Evolutionary conservation across 2,329 filamentous ascomycete species (phyloP).

Genomic region (Colletotrichum melonis): DNA sequence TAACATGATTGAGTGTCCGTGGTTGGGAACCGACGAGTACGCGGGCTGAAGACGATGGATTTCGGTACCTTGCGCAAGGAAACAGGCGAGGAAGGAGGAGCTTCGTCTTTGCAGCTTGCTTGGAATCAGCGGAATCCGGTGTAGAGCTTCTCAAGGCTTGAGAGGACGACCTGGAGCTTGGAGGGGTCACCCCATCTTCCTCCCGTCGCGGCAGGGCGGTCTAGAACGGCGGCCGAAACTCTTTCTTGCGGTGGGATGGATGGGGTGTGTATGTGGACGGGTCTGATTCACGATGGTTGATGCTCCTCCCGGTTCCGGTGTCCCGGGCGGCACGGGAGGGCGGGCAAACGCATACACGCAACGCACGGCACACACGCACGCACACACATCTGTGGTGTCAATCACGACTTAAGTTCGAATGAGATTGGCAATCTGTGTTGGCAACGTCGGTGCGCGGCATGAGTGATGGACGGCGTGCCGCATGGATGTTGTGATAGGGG

Average conservation of each 20-base stretch:
- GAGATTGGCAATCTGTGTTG: conserved; percentile 11
- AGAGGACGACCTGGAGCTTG: neutral
- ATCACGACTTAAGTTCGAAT: neutral
- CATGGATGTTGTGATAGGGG: neutral
- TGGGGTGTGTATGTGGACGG: neutral
- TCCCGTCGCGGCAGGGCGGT: neutral
- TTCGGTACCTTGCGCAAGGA: neutral
- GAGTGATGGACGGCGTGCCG: neutral
- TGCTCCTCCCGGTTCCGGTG: conserved; percentile 18
- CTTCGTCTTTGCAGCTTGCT: neutral
- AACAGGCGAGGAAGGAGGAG: neutral
- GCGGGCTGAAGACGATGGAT: conserved; percentile 12
- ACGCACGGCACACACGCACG: neutral
- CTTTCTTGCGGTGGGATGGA: neutral
- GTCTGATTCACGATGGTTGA: conserved; percentile 1
- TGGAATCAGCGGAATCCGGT: neutral
- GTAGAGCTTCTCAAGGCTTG: neutral
- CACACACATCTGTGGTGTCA: neutral
- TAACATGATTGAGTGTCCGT: neutral
- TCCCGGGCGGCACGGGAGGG: conserved; percentile 23
- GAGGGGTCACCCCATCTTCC: conserved; percentile 9
- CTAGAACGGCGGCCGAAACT: conserved; percentile 9
- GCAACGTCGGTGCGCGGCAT: neutral
- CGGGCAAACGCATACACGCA: neutral
- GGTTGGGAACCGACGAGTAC: neutral